Base-by-base conservation (phyloP, 1,284 basidiomycete species). In the Malassezia furfur region DNA sequence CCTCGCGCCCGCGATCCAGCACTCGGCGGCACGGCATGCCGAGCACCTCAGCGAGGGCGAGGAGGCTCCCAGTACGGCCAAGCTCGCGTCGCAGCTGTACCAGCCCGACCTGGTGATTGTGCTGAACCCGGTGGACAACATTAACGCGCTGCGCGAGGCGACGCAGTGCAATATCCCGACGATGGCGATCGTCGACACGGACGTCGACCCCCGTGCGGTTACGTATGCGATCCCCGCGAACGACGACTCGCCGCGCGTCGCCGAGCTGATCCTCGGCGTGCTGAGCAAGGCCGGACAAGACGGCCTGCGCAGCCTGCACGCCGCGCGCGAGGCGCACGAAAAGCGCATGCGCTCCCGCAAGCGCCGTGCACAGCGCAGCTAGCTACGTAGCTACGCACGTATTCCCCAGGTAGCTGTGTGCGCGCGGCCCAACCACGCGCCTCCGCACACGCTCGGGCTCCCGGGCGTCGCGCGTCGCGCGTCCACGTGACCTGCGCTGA, bases 191-290 rank as follows among this genome's bases (percentile, higher is more conserved):
- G 83, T 91, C 57, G 94, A 99, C 77, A 88, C 90, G 28, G 90
- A 99, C 75, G 87, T 85, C 37, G 94, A 99, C 77, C 94, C 94
- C 5, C 84, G 94, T 17, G 80, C 91, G 35, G 91, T 98, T 57
- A 96, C 96, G 80, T 98, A 96, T 77, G 86, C 94, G 34, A 96
- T 99, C 68, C 93, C 91, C 1, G 91, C 89, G 36, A 99, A 98
- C 76, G 93, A 96, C 78, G 93, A 96, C 77, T 88, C 85, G 72
- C 81, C 86, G 9, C 83, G 91, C 50, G 87, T 89, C 17, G 86
- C 88, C 41, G 91, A 96, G 72, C 79, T 99, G 34, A 82, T 99
- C 60, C 83, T 86, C 2, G 91, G 91, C 22, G 83, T 96, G 8
- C 79, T 99, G 50, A 89, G 88, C 64, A 83, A 94, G 63, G 94